Evolutionary conservation across 352 stramenopile species (phyloP).

Genomic region (Globisporangium rhizosaccharum): DNA sequence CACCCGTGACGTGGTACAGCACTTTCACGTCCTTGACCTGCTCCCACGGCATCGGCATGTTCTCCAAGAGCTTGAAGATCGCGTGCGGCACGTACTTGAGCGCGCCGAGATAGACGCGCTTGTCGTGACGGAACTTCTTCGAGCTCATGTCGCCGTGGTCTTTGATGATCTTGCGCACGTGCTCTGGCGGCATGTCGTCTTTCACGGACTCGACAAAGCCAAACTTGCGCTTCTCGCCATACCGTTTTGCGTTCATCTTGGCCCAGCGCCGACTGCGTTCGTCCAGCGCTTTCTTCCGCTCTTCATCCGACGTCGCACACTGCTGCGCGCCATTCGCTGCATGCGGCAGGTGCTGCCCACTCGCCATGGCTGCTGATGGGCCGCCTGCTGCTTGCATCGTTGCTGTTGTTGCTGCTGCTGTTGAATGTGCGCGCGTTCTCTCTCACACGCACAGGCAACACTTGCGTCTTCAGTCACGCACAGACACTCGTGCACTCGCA

Average conservation of each 20-base stretch:
- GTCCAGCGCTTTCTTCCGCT: constrained; percentile 58
- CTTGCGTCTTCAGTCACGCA: too few relatives aligned
- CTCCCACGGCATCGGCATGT: constrained; percentile 99
- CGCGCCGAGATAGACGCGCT: constrained; percentile 98
- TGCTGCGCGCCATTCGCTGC: constrained; percentile 8
- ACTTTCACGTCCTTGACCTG: constrained; percentile 98
- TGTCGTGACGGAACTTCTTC: constrained; percentile 99
- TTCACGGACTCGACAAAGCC: constrained; percentile 91
- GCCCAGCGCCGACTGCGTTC: constrained; percentile 79
- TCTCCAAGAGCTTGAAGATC: constrained; percentile 99
- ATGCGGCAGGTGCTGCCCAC: too few relatives aligned
- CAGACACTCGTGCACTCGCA: too few relatives aligned
- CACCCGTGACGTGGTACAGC: constrained; percentile 99
- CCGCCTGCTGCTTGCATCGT: background rate
- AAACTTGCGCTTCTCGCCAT: constrained; percentile 93
- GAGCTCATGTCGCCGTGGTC: constrained; percentile 99
- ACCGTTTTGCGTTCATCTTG: constrained; percentile 92
- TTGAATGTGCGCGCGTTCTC: constrained; percentile 1
- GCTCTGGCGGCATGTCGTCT: constrained; percentile 93
- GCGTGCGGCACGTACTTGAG: constrained; percentile 99
- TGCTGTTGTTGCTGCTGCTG: constrained; percentile 9
- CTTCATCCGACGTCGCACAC: constrained; percentile 39
- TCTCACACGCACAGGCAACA: too few relatives aligned
- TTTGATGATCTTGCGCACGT: constrained; percentile 99
- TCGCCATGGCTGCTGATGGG: too few relatives aligned